These are phyloP conservation scores for Dendrocalamus sinicus DNA, from an alignment of 176 grass and related monocot genomes.

Conservation along the genomic window DNA sequence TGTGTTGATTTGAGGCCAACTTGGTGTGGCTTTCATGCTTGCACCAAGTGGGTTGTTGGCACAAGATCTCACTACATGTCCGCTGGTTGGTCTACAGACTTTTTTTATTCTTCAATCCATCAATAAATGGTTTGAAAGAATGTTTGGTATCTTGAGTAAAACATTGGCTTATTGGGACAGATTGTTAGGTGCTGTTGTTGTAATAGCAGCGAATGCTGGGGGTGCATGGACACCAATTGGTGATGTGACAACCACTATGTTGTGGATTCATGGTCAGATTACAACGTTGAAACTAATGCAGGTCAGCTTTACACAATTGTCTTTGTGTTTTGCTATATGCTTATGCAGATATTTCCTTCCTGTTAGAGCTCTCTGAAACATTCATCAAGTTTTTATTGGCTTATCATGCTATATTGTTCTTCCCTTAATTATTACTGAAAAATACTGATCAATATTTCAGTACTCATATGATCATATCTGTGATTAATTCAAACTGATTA, in stretches of 20 bases:
- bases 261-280: conserved; percentile 97
- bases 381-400: conserved; percentile 9
- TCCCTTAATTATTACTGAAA: conserved; percentile 17
- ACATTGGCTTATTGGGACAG: conserved; percentile 59
- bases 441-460: neutral
- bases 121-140: conserved; percentile 14
- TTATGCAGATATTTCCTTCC: conserved; percentile 31
- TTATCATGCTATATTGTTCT: neutral
- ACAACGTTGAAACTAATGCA: conserved; percentile 78
- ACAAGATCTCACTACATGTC: neutral
- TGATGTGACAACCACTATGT: conserved; percentile 98
- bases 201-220: conserved; percentile 94
- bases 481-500: no score
- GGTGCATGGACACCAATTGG: conserved; percentile 99
- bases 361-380: neutral
- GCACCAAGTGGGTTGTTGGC: conserved; percentile 1
- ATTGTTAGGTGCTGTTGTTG: conserved; percentile 92
- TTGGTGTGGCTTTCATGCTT: conserved; percentile 2
- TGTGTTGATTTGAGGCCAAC: conserved; percentile 15
- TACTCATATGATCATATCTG: conserved; percentile 1
- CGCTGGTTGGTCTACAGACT: neutral
- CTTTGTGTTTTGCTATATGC: neutral
- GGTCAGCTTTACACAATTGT: conserved; percentile 53
- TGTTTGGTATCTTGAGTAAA: conserved; percentile 31
- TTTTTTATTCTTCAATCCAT: neutral